These are phyloP conservation scores for Cardamine chenopodiifolia DNA, from an alignment of 345 rosid species.

Conservation along the genomic window DNA sequence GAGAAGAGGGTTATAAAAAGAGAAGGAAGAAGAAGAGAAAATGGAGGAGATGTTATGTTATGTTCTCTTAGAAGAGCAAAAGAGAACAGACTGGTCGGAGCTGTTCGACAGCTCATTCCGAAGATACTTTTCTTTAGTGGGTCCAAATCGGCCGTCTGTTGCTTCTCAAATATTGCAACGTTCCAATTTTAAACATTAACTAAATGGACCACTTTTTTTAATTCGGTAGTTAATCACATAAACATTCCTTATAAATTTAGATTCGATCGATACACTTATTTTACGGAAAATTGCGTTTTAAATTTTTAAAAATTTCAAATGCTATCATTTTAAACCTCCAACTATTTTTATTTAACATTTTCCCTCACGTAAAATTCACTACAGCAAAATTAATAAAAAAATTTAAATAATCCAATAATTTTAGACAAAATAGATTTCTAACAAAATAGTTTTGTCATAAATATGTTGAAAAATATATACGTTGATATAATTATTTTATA, in stretches of 20 bases:
- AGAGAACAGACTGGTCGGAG: constrained; percentile 40
- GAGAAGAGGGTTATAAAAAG: constrained; percentile 11
- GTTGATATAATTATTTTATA: no score
- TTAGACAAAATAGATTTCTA: no score
- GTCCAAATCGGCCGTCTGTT: constrained; percentile 43
- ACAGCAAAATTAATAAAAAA: no score
- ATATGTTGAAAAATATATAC: no score
- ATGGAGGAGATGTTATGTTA: constrained; percentile 35
- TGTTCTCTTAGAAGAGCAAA: constrained; percentile 28
- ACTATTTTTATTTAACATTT: no score
- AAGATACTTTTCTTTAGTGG: constrained; percentile 29
- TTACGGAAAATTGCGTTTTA: no score
- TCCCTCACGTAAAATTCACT: no score
- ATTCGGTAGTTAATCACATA: not conserved
- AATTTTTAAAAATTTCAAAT: no score
- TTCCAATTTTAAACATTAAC: constrained; percentile 23
- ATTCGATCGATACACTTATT: constrained; percentile 10
- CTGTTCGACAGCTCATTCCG: constrained; percentile 43
- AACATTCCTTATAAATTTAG: constrained; percentile 14
- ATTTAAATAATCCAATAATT: no score
- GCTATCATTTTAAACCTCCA: no score
- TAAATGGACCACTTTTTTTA: constrained; percentile 1
- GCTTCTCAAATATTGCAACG: constrained; percentile 16
- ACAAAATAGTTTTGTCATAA: no score
- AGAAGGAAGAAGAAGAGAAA: constrained; percentile 23